Percentiles rank a stretch among this genome's conserved stretches.
Conservation (phyloP, 768 basidiomycete species). For the Mycena galopus region DNA sequence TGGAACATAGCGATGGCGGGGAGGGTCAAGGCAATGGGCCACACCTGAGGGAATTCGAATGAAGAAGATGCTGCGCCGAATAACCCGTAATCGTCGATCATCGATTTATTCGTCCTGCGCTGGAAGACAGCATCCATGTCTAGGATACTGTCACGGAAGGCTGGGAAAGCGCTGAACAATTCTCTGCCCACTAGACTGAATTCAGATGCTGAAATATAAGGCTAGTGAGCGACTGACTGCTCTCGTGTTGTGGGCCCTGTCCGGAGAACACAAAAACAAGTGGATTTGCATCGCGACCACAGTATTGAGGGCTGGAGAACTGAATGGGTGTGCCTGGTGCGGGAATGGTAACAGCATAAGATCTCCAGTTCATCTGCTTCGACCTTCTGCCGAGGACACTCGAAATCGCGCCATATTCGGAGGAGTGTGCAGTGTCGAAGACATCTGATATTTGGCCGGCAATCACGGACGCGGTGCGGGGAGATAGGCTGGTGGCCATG, state of each 20-base stretch:
- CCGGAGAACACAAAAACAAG: constrained; percentile 57
- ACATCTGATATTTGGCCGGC: constrained; percentile 18
- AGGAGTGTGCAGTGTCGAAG: neutral
- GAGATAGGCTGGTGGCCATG: constrained; percentile 53
- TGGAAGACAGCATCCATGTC: constrained; percentile 53
- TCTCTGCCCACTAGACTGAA: constrained; percentile 51
- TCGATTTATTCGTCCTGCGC: constrained; percentile 47
- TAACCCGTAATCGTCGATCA: constrained; percentile 52
- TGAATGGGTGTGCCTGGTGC: neutral
- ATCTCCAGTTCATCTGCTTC: constrained; percentile 50
- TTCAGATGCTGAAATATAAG: neutral
- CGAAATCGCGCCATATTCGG: constrained; percentile 1
- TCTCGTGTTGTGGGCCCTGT: constrained; percentile 55
- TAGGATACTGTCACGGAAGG: constrained; percentile 54
- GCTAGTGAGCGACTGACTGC: constrained; percentile 44
- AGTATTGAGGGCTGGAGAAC: constrained; percentile 47
- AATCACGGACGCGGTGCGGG: constrained; percentile 42
- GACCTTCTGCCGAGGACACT: constrained; percentile 45
- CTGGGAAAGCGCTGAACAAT: constrained; percentile 49
- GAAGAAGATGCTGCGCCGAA: constrained; percentile 40
- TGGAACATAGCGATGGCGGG: constrained; percentile 60
- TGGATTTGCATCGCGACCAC: constrained; percentile 41
- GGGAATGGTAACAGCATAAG: constrained; percentile 40
- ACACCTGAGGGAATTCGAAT: constrained; percentile 37
- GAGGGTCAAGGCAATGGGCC: constrained; percentile 54